These are phyloP conservation scores for Acanthamoeba triangularis DNA, from an alignment of 208 protist species.

Conservation along the genomic window DNA sequence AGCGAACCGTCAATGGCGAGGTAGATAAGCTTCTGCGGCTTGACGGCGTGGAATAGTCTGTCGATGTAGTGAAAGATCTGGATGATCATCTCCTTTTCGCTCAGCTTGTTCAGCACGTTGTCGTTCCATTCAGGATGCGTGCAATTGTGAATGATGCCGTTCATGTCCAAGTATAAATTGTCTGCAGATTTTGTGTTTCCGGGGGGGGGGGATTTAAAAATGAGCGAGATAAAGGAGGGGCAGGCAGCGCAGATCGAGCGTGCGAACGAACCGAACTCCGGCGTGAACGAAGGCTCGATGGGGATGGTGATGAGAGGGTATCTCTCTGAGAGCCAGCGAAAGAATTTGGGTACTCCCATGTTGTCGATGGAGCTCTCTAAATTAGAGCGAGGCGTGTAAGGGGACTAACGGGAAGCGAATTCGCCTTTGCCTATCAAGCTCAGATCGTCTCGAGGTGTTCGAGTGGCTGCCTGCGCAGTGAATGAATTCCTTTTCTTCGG, in stretches of 20 bases:
- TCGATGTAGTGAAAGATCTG: slow-evolving; percentile 98
- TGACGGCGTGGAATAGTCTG: slow-evolving; percentile 97
- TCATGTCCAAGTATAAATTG: slow-evolving; percentile 99
- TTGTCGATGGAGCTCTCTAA: not conserved
- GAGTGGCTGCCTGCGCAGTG: no score
- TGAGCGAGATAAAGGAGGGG: not conserved
- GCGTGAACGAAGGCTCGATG: slow-evolving; percentile 91
- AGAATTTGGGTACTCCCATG: slow-evolving; percentile 94
- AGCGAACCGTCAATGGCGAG: slow-evolving; percentile 97
- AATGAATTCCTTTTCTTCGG: not conserved
- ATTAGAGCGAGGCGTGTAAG: not conserved
- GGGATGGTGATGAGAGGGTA: slow-evolving; percentile 96
- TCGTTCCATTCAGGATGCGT: slow-evolving; percentile 95
- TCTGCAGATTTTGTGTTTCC: slow-evolving; percentile 89
- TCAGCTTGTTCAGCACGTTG: slow-evolving; percentile 85
- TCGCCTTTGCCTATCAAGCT: no score
- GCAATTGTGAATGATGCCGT: slow-evolving; percentile 99
- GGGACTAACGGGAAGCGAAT: no score
- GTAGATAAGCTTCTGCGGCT: slow-evolving; percentile 97
- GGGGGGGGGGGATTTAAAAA: not conserved
- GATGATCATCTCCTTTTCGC: slow-evolving; percentile 97
- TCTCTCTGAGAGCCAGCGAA: slow-evolving; percentile 97
- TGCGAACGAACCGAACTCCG: slow-evolving; percentile 81
- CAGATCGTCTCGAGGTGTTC: no score
- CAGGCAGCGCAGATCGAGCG: not conserved